A percentile compares a stretch with the other conserved stretches of the same genome.
Conservation (phyloP, 371 early-diverging fungal species). For the Cokeromyces recurvatus region DNA sequence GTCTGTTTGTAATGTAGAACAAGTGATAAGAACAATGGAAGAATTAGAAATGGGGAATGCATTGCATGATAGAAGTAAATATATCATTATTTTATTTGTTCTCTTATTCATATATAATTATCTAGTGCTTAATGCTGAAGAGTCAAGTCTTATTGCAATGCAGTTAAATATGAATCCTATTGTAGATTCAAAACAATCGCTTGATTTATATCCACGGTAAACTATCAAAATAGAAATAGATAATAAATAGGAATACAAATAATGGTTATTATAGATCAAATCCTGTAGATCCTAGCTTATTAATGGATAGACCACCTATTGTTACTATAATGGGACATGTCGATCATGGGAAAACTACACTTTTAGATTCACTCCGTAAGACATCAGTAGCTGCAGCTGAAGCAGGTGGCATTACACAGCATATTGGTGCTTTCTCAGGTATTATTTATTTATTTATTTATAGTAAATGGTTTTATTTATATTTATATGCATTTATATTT, state of each 20-base stretch:
- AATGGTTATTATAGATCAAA: too few relatives aligned
- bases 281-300: conserved; percentile 65
- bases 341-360: conserved; percentile 97
- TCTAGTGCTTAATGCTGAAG: conserved; percentile 75
- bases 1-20: conserved; percentile 28
- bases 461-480: too few relatives aligned
- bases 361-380: conserved; percentile 91
- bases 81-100: background rate
- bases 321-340: conserved; percentile 99
- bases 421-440: conserved; percentile 96
- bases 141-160: conserved; percentile 80
- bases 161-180: conserved; percentile 85
- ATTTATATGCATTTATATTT: too few relatives aligned
- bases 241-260: background rate
- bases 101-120: background rate
- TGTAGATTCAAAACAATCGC: conserved; percentile 52
- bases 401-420: conserved; percentile 97
- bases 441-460: background rate
- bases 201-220: conserved; percentile 60
- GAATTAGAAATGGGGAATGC: conserved; percentile 73
- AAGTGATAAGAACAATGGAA: conserved; percentile 64
- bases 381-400: conserved; percentile 91
- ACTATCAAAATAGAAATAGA: too few relatives aligned
- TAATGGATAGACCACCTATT: conserved; percentile 82
- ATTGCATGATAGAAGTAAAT: conserved; percentile 60